These are phyloP conservation scores for Ilyonectria destructans DNA, from an alignment of 2,329 filamentous ascomycete species.

Conservation along the genomic window DNA sequence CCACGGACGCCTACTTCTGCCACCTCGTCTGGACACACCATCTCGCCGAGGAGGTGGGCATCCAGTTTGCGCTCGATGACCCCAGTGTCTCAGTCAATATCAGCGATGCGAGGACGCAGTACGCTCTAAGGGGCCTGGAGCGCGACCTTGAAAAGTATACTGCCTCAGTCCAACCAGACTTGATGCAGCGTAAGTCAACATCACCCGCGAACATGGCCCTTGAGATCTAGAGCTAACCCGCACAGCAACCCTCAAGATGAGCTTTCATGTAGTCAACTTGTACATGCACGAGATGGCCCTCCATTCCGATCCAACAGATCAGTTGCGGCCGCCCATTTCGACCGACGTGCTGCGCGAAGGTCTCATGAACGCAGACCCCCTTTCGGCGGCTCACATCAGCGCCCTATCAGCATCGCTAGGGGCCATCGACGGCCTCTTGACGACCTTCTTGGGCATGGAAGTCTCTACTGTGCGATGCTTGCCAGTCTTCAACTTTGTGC, in stretches of 20 bases:
- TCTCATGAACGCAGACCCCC: conserved; percentile 58
- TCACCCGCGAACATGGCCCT: background rate
- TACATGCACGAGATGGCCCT: conserved; percentile 86
- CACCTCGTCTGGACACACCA: conserved; percentile 74
- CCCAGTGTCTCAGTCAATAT: conserved; percentile 69
- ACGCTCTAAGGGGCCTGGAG: conserved; percentile 77
- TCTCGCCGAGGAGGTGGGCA: conserved; percentile 78
- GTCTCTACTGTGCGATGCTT: conserved; percentile 73
- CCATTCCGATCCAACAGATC: conserved; percentile 75
- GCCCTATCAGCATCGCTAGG: conserved; percentile 78
- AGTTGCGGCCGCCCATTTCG: conserved; percentile 65
- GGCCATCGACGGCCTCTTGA: conserved; percentile 78
- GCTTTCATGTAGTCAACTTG: conserved; percentile 77
- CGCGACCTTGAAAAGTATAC: conserved; percentile 75
- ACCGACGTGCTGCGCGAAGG: conserved; percentile 62
- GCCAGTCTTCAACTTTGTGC: conserved; percentile 80
- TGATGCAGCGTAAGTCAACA: conserved; percentile 70
- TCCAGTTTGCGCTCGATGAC: conserved; percentile 79
- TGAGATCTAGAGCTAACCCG: background rate
- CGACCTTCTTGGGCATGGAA: conserved; percentile 76
- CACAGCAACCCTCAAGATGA: conserved; percentile 74
- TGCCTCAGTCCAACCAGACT: conserved; percentile 66
- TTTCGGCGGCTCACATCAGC: conserved; percentile 72
- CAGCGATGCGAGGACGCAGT: conserved; percentile 75
- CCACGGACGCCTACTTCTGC: conserved; percentile 72